Evolutionary conservation across 2,329 filamentous ascomycete genomes (phyloP).

Genomic region (Microsporum ferrugineum): DNA sequence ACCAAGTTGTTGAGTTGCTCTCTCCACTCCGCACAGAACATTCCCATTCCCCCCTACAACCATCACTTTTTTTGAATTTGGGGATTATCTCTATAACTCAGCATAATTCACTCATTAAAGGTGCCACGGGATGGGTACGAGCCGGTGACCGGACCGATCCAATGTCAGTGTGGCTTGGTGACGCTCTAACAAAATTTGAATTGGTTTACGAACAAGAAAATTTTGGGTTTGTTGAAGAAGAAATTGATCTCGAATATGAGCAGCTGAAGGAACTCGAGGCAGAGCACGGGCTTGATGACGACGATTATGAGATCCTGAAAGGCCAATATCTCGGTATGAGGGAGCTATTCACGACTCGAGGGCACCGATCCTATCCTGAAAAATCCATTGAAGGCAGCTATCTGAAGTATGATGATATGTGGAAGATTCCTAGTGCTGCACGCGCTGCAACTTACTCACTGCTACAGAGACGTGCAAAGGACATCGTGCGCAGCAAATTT

Average conservation of each 20-base stretch:
- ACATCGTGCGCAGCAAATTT: constrained; percentile 37
- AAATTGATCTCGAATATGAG: constrained; percentile 51
- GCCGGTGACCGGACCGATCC: constrained; percentile 22
- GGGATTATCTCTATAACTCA: constrained; percentile 54
- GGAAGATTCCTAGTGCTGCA: constrained; percentile 43
- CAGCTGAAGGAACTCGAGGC: constrained; percentile 51
- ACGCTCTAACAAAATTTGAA: constrained; percentile 37
- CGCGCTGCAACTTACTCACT: constrained; percentile 57
- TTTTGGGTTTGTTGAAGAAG: constrained; percentile 46
- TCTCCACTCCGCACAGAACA: constrained; percentile 30
- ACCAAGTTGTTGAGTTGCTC: constrained; percentile 33
- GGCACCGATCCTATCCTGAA: constrained; percentile 14
- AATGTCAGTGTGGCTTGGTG: constrained; percentile 48
- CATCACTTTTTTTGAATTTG: constrained; percentile 42
- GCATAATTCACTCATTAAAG: constrained; percentile 46
- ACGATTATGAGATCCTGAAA: constrained; percentile 43
- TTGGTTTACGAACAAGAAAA: constrained; percentile 38
- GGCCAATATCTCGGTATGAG: constrained; percentile 36
- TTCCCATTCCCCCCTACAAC: constrained; percentile 39
- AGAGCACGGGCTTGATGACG: constrained; percentile 43
- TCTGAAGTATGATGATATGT: constrained; percentile 44
- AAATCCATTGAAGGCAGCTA: constrained; percentile 27
- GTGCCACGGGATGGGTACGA: constrained; percentile 36
- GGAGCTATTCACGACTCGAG: constrained; percentile 29
- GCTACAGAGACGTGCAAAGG: constrained; percentile 48